Evolutionary conservation across 768 basidiomycete species (phyloP).

Genomic region (Lyophyllum atratum): DNA sequence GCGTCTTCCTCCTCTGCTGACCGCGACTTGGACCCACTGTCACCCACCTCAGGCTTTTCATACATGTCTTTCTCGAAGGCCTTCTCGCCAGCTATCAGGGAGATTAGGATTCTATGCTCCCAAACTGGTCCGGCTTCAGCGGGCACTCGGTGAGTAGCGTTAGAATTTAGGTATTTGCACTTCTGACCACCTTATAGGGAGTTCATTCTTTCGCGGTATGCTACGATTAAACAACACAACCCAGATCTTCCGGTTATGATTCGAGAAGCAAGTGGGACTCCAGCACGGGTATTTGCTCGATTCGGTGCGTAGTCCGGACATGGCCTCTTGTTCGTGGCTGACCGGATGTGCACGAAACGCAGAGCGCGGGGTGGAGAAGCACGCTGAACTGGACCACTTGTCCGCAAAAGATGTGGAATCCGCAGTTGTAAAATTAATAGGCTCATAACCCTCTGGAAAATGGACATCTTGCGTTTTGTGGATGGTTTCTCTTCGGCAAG

Average conservation of each 20-base stretch:
- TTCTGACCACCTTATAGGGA: conserved; percentile 48
- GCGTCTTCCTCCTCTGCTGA: conserved; percentile 3
- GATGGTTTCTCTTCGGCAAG: too few species aligned
- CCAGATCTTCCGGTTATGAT: conserved; percentile 86
- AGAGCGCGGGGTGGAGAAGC: conserved; percentile 83
- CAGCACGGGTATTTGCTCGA: conserved; percentile 81
- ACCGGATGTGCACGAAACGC: conserved; percentile 13
- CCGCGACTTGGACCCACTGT: conserved; percentile 9
- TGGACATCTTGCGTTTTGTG: neutral
- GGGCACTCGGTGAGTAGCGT: conserved; percentile 65
- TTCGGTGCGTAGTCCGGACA: conserved; percentile 61
- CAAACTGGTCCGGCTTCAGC: conserved; percentile 76
- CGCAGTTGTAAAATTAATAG: conserved; percentile 66
- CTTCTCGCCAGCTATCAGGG: conserved; percentile 76
- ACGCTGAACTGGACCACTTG: conserved; percentile 79
- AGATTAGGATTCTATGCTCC: conserved; percentile 79
- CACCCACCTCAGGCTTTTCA: conserved; percentile 12
- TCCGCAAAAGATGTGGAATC: conserved; percentile 70
- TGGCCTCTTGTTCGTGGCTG: conserved; percentile 10
- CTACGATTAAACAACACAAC: conserved; percentile 77
- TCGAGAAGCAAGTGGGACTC: conserved; percentile 77
- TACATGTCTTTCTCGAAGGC: conserved; percentile 71
- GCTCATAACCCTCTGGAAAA: conserved; percentile 31
- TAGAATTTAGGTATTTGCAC: neutral
- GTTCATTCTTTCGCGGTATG: conserved; percentile 77